phyloP scores from a whole-genome alignment of 495 filamentous ascomycete species.

The Geoglossum glabrum region DNA sequence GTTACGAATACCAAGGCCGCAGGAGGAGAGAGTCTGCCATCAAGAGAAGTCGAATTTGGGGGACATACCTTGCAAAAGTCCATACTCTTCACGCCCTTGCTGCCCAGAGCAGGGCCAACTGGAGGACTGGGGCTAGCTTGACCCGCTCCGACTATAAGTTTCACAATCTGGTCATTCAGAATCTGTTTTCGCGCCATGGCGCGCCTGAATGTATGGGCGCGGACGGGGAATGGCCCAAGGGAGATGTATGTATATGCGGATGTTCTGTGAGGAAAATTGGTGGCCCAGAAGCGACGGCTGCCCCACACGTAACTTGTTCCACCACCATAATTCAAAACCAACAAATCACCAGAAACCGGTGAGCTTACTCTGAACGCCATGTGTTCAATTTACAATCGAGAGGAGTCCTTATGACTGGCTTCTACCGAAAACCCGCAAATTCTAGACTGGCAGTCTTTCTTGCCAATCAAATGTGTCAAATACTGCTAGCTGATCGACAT shows the following conservation, averaged over 20 bases:
- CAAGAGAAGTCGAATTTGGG: neutral
- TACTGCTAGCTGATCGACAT: neutral
- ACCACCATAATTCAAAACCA: too few species aligned
- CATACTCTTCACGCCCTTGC: slow-evolving; percentile 98
- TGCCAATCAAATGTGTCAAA: too few species aligned
- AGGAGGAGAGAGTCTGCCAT: neutral
- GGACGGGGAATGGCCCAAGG: neutral
- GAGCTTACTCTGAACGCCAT: too few species aligned
- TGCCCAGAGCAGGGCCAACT: slow-evolving; percentile 88
- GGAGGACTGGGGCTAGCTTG: slow-evolving; percentile 92
- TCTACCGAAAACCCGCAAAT: too few species aligned
- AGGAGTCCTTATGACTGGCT: too few species aligned
- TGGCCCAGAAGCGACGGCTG: too few species aligned
- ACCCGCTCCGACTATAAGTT: slow-evolving; percentile 95
- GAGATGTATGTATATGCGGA: neutral
- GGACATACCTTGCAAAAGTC: slow-evolving; percentile 88
- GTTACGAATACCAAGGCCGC: neutral
- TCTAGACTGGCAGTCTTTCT: too few species aligned
- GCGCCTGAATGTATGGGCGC: neutral
- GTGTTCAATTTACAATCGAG: too few species aligned
- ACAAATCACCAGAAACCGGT: too few species aligned
- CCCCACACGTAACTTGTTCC: too few species aligned
- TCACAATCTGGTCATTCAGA: slow-evolving; percentile 72
- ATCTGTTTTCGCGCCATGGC: slow-evolving; percentile 59
- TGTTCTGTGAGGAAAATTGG: too few species aligned